Base-by-base conservation (phyloP, 2,329 filamentous ascomycete genomes). In the Chaetothyriales sp. region DNA sequence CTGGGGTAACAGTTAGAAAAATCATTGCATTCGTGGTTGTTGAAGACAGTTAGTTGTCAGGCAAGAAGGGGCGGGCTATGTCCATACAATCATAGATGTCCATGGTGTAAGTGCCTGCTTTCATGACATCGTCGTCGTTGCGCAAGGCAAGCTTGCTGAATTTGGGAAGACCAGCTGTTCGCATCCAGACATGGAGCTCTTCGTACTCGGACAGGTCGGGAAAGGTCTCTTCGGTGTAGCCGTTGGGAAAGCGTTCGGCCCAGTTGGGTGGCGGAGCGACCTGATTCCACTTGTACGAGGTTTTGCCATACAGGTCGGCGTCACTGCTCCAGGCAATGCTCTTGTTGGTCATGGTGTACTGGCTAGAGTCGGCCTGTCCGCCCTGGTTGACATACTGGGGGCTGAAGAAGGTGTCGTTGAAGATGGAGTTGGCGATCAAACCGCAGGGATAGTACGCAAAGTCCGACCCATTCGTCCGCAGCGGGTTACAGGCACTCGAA, bases 151-250 rank as follows among this genome's bases (percentile, higher is more conserved):
- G 73, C 71, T 98, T 98, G 76, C 86, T 95, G 66, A 98, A 98
- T 4, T 83, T 84, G 1, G 92, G 92, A 61, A 96, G 71, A 52
- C 90, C 92, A 20, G 92, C 92, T 1, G 93, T 94, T 60, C 92
- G 81, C 92, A 98, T 98, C 92, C 92, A 98, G 19, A 96, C 89
- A 69, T 95, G 89, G 66, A 98, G 94, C 44, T 81, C 80, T 66
- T 95, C 84, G 69, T 87, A 82, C 0, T 79, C 70, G 55, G 82
- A 75, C 18, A 96, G 66, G 60, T 92, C 69, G 0, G 88, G 87
- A 19, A 86, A 80, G 1, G 77, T 78, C 48, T 76, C 74, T 0
- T 77, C 69, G 0, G 72, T 65, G 2, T 77, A 81, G 63, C 95
- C 95, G 39, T 82, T 64, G 5, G 81, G 82, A 59, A 83, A 95